Base-by-base conservation (phyloP, 2,329 filamentous ascomycete species). In the Ophioceras dolichostomum region DNA sequence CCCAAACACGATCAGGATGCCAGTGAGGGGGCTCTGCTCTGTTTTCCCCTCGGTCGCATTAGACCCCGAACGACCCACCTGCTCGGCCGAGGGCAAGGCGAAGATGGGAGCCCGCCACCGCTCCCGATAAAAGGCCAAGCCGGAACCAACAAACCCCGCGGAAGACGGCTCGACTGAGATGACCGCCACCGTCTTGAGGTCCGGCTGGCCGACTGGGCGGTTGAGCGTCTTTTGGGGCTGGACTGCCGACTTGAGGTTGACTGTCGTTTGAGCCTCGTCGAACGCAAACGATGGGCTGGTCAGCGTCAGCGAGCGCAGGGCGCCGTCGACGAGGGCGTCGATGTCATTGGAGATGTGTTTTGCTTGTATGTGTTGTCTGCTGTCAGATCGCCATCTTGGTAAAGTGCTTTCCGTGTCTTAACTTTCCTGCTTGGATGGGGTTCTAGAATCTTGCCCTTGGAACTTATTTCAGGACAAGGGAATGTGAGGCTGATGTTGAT, bases 321-420 rank as follows among this genome's bases (percentile, higher is more conserved):
- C 83, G 30, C 76, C 68, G 53, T 75, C 70, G 55, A 95, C 85
- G 36, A 95, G 75, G 51, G 82, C 71, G 37, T 77, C 75, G 29
- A 87, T 77, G 55, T 93, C 83, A 57, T 86, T 78, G 66, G 94
- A 76, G 67, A 95, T 94, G 64, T 95, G 88, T 66, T 91, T 93
- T 42, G 67, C 55, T 22, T 74, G 73, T 21, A 37, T 37, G 19
- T 8, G 16, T 28, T n/a, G n/a, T n/a, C n/a, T n/a, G n/a, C n/a
- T n/a, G n/a, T n/a, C n/a, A n/a, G n/a, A n/a, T n/a, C n/a, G n/a
- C n/a, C n/a, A n/a, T n/a, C n/a, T n/a, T n/a, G n/a, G n/a, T n/a
- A n/a, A n/a, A n/a, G n/a, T n/a, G n/a, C n/a, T n/a, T n/a, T n/a
- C n/a, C n/a, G n/a, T n/a, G n/a, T n/a, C n/a, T n/a, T n/a, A n/a